Conservation (phyloP, 192 early-diverging fungal genomes). For the Umbelopsis isabellina region DNA sequence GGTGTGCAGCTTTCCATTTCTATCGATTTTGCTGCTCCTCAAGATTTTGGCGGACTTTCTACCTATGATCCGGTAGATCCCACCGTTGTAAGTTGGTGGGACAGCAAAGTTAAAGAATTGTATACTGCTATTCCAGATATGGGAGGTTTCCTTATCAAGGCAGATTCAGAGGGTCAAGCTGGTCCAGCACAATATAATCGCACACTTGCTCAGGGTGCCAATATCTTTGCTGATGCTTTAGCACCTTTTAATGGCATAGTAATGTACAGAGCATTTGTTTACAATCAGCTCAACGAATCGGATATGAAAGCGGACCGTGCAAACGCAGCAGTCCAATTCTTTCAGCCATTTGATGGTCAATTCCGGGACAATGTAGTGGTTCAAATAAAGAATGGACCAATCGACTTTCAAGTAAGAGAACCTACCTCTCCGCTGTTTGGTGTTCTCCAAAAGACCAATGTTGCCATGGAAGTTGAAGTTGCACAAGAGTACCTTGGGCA, state of each 20-base stretch:
- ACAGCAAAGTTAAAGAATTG: constrained; percentile 15
- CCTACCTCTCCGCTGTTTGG: neutral
- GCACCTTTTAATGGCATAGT: constrained; percentile 5
- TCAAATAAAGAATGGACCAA: constrained; percentile 14
- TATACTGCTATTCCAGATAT: constrained; percentile 9
- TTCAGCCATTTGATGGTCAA: constrained; percentile 11
- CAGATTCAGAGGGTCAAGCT: constrained; percentile 17
- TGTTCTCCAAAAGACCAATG: constrained; percentile 16
- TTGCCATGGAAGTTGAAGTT: constrained; percentile 13
- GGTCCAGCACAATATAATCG: constrained; percentile 17
- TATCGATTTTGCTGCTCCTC: constrained; percentile 10
- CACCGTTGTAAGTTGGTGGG: constrained; percentile 2
- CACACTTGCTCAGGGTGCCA: constrained; percentile 13
- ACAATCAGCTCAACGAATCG: constrained; percentile 16
- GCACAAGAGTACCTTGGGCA: constrained; percentile 9
- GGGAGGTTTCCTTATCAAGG: constrained; percentile 4
- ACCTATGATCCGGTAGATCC: constrained; percentile 7
- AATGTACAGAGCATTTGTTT: constrained; percentile 15
- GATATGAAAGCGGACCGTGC: constrained; percentile 1
- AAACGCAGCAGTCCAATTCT: constrained; percentile 9
- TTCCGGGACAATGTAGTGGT: constrained; percentile 12
- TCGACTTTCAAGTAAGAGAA: constrained; percentile 11
- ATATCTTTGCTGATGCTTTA: constrained; percentile 3
- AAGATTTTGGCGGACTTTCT: constrained; percentile 7
- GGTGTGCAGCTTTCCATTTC: constrained; percentile 2